These are phyloP conservation scores for Nicotiana obtusifolia DNA, from an alignment of 257 asterid genomes.

Conservation along the genomic window DNA sequence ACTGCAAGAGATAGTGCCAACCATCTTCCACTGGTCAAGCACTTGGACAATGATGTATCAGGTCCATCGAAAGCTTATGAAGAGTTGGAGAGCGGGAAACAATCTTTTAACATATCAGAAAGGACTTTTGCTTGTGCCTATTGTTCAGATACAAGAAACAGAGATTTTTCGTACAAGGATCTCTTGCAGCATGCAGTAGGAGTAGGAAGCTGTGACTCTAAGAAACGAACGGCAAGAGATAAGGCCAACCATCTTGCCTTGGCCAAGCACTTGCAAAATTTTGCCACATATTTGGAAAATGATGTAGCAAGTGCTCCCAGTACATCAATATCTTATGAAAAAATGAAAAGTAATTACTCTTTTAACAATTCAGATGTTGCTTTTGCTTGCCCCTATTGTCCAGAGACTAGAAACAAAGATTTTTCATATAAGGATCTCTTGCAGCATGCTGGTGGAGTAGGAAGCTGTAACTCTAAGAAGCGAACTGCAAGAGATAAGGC, in stretches of 20 bases:
- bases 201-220: constrained; percentile 43
- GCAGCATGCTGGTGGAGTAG: constrained; percentile 68
- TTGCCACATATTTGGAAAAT: constrained; percentile 42
- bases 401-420: constrained; percentile 49
- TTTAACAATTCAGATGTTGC: constrained; percentile 45
- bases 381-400: constrained; percentile 73
- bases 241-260: constrained; percentile 68
- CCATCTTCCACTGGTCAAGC: constrained; percentile 68
- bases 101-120: constrained; percentile 45
- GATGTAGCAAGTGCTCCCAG: constrained; percentile 31
- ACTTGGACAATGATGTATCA: constrained; percentile 44
- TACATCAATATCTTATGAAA: constrained; percentile 35
- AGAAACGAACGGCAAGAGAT: constrained; percentile 49
- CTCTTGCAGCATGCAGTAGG: constrained; percentile 69
- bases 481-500: constrained; percentile 52
- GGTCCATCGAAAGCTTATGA: constrained; percentile 33
- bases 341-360: constrained; percentile 42
- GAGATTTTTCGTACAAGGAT: constrained; percentile 43
- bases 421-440: constrained; percentile 49
- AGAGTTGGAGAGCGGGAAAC: constrained; percentile 50
- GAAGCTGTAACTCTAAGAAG: constrained; percentile 45
- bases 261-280: constrained; percentile 44
- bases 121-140: constrained; percentile 59
- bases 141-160: constrained; percentile 62
- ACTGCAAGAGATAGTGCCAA: constrained; percentile 47